A percentile compares a stretch with the other conserved stretches of the same genome.
These are phyloP conservation scores for Suillus subluteus DNA, from an alignment of 768 basidiomycete species.

Conservation along the genomic window DNA sequence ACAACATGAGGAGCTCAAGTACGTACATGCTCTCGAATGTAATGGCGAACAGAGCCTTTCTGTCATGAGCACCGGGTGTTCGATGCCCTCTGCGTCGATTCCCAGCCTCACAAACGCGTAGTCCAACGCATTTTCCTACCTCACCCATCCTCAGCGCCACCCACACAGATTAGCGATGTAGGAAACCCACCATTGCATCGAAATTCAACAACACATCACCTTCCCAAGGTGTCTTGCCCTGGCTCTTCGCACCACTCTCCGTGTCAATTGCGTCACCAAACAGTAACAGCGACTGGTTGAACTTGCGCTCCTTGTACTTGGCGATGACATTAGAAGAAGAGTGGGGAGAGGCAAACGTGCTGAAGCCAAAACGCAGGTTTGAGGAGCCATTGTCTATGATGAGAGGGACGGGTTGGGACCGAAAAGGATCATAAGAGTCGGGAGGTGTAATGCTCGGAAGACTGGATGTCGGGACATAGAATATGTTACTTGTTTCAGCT, in stretches of 20 bases:
- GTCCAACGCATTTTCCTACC: constrained; percentile 92
- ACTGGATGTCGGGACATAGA: constrained; percentile 25
- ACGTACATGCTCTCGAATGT: constrained; percentile 83
- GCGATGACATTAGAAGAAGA: constrained; percentile 73
- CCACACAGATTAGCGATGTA: constrained; percentile 5
- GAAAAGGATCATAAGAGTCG: constrained; percentile 55
- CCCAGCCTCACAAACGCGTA: constrained; percentile 88
- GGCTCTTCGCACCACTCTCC: constrained; percentile 82
- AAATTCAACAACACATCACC: constrained; percentile 91
- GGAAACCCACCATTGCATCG: constrained; percentile 82
- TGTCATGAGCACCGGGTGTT: constrained; percentile 92
- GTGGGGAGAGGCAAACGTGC: constrained; percentile 58
- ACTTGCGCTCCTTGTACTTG: constrained; percentile 89
- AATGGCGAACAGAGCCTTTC: constrained; percentile 88
- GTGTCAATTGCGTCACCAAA: constrained; percentile 89
- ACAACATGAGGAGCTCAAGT: background rate
- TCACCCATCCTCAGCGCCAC: constrained; percentile 7
- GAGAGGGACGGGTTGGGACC: constrained; percentile 60
- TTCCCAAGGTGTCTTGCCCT: constrained; percentile 87
- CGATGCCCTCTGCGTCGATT: constrained; percentile 72
- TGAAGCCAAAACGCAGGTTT: constrained; percentile 82
- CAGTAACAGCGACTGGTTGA: constrained; percentile 78
- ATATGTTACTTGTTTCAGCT: constrained; percentile 13
- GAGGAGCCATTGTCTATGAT: constrained; percentile 92
- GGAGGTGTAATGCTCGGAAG: constrained; percentile 40